A percentile compares a stretch with the other conserved stretches of the same genome.
phyloP scores from a whole-genome alignment of 805 yeast genomes.

The Starmerella stellata region DNA sequence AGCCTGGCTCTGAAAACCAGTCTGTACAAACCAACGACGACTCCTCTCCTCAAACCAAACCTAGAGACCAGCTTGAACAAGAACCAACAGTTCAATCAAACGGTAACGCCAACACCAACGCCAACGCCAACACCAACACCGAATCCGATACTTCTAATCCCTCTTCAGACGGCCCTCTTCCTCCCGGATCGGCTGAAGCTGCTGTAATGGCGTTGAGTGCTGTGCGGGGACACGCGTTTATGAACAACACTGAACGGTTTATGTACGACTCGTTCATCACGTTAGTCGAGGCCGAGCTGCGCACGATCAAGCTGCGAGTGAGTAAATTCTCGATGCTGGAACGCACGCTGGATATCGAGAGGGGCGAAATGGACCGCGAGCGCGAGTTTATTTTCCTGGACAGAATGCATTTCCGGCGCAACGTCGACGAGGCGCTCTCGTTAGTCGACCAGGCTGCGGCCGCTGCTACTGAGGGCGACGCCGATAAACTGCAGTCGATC shows the following conservation, averaged over 20 bases:
- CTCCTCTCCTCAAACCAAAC: not conserved
- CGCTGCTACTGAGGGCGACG: constrained; percentile 17
- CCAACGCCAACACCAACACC: constrained; percentile 4
- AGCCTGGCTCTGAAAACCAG: not conserved
- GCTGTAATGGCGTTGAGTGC: constrained; percentile 50
- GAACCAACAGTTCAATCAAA: too few relatives aligned
- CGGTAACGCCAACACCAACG: constrained; percentile 8
- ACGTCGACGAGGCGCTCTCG: constrained; percentile 36
- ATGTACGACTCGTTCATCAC: constrained; percentile 35
- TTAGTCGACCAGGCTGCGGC: constrained; percentile 33
- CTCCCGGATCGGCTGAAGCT: constrained; percentile 26
- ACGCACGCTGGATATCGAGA: constrained; percentile 29
- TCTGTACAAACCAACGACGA: not conserved
- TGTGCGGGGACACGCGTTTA: constrained; percentile 16
- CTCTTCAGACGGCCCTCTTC: not conserved
- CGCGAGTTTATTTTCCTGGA: constrained; percentile 40
- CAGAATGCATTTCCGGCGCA: constrained; percentile 47
- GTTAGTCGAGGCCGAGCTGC: constrained; percentile 50
- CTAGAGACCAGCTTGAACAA: not conserved
- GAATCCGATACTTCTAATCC: not conserved
- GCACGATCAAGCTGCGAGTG: constrained; percentile 58
- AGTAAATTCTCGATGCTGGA: constrained; percentile 51
- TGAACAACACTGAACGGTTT: constrained; percentile 26
- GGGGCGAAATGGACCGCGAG: constrained; percentile 27
- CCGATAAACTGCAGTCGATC: constrained; percentile 15